Evolutionary conservation across 2,329 filamentous ascomycete species (phyloP), one percentile per base, ranked within the genome.

Genomic region (Botrytis fragariae): DNA sequence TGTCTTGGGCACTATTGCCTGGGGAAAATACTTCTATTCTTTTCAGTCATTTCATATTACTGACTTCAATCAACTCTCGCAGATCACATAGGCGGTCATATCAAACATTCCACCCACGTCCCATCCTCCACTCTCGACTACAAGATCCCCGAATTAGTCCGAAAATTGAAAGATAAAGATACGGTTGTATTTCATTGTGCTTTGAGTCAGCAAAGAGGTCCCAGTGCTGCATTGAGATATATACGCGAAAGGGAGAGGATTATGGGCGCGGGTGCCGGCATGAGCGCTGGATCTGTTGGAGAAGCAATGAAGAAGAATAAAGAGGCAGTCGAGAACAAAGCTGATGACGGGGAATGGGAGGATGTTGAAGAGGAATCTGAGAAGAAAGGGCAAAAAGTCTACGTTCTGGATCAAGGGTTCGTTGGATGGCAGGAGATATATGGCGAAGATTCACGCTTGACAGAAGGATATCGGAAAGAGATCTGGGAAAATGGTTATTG

Each of bases 131-230:
- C 89, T 29, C 88, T 98, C 67, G 93, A 97, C 79, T 88, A 89
- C 80, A 89, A 87, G 77, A 89, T 96, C 82, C 92, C 95, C 0
- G 93, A 94, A 76, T 89, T 99, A n/a, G 86, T 97, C 20, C 90
- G 93, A 73, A 90, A 88, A 61, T 87, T 98, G 65, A 85, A 89
- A 76, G 90, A 91, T 80, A 94, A 94, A 82, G 89, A 96, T 72
- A 91, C 88, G 18, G 94, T 99, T 22, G 89, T 99, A 1, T 99
- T 99, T 82, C 96, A 99, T 84, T 99, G 96, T 83, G 92, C 93
- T 29, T 85, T 98, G 72, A 95, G 92, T 77, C 96, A 98, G 84
- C 92, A 97, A 84, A 87, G 96, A 0, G 96, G 96, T 0, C 96
- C 96, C 0, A 88, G 88, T 69, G 94, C 95, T 5, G 96, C 96